Percentiles rank a stretch among this genome's conserved stretches.
Evolutionary conservation across 202 grass and related monocot genomes (phyloP).

Genomic region (Setaria italica): DNA sequence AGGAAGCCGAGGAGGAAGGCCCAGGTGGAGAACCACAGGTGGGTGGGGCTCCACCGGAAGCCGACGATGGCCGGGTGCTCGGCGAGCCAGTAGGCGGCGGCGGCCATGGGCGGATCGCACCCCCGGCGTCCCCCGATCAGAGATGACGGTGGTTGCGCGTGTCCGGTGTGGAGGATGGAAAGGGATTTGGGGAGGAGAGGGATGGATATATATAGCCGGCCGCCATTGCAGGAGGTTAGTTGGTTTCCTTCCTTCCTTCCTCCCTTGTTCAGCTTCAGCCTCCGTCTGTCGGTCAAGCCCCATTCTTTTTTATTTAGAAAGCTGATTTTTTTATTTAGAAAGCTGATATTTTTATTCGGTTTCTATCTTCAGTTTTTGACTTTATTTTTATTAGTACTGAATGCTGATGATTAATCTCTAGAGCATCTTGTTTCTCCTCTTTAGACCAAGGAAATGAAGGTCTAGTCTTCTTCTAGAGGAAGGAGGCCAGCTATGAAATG

Average conservation of each 20-base stretch:
- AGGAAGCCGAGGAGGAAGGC: constrained; percentile 69
- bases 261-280: background rate
- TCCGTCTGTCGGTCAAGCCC: background rate
- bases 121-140: background rate
- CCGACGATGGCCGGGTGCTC: constrained; percentile 92
- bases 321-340: background rate
- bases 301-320: background rate
- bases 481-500: background rate
- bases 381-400: background rate
- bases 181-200: constrained; percentile 22
- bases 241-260: background rate
- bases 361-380: background rate
- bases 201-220: constrained; percentile 27
- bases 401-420: background rate
- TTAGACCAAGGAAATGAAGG: background rate
- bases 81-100: constrained; percentile 71
- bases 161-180: background rate
- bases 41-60: constrained; percentile 83
- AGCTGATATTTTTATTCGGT: background rate
- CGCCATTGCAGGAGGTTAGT: constrained; percentile 13
- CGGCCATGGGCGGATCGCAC: constrained; percentile 19
- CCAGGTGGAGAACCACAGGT: constrained; percentile 83
- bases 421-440: background rate
- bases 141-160: background rate
- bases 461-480: background rate